Conservation (phyloP, 768 basidiomycete species). For the Tremella yokohamensis region DNA sequence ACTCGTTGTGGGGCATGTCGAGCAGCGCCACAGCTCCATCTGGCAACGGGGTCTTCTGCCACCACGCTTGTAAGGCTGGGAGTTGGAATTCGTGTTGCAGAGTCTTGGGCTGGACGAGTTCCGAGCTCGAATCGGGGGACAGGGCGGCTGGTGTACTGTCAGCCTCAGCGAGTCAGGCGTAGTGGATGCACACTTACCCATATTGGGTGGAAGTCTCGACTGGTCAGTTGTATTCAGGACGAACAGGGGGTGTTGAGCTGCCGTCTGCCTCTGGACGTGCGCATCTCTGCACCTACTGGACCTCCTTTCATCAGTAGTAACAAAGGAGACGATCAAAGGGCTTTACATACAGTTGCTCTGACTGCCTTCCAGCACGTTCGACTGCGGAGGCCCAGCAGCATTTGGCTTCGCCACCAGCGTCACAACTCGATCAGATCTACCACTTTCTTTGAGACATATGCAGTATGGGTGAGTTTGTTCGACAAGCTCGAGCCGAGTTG, state of each 20-base stretch:
- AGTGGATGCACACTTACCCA: too few species aligned
- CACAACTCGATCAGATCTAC: background rate
- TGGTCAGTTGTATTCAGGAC: background rate
- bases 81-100: slow-evolving; percentile 31
- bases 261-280: background rate
- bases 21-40: slow-evolving; percentile 29
- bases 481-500: background rate
- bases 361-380: background rate
- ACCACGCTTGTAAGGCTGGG: slow-evolving; percentile 23
- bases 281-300: background rate
- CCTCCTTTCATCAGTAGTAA: background rate
- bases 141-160: background rate
- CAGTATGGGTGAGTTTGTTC: too few species aligned
- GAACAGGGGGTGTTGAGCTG: background rate
- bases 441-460: background rate
- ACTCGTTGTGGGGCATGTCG: slow-evolving; percentile 31
- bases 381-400: background rate
- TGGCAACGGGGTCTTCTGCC: slow-evolving; percentile 32
- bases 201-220: background rate
- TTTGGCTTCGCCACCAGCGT: background rate
- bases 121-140: background rate
- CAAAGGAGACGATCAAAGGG: slow-evolving; percentile 3
- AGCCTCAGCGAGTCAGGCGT: too few species aligned
- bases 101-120: slow-evolving; percentile 20
- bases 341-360: too few species aligned